phyloP scores from a whole-genome alignment of 2,329 filamentous ascomycete genomes.

The Periconia sp. region DNA sequence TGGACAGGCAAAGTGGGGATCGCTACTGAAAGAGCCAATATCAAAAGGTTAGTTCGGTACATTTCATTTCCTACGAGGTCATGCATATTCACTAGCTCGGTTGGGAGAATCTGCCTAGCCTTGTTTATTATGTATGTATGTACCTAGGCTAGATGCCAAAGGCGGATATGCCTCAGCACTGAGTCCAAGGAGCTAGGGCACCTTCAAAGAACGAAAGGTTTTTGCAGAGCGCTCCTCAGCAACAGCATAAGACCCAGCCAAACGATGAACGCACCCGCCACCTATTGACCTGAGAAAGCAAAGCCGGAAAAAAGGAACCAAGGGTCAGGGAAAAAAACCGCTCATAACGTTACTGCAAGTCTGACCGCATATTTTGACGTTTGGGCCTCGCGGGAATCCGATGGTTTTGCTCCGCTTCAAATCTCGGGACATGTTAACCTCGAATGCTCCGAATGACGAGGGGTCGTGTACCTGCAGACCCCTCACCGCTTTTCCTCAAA shows the following conservation, averaged over 20 bases:
- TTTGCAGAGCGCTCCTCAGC: background rate
- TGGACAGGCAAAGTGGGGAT: background rate
- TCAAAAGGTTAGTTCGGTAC: background rate
- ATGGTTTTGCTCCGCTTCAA: background rate
- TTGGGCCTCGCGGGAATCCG: background rate
- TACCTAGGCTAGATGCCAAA: background rate
- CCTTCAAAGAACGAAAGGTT: background rate
- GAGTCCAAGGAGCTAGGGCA: background rate
- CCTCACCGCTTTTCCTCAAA: slow-evolving; percentile 16
- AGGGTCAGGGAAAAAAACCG: slow-evolving; percentile 1
- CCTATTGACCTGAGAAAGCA: background rate
- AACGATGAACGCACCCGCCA: too few species aligned
- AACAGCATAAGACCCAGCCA: too few species aligned
- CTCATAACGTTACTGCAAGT: background rate
- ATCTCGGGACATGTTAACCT: background rate
- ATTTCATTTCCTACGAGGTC: background rate
- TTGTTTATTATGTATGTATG: background rate
- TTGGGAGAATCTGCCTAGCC: background rate
- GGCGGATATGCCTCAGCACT: background rate
- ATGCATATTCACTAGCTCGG: background rate
- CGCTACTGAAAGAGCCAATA: background rate
- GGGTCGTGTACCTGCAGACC: slow-evolving; percentile 29
- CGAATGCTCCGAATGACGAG: background rate
- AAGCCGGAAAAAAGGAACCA: slow-evolving; percentile 4
- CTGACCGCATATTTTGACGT: background rate